Base-by-base conservation (phyloP, 2,329 filamentous ascomycete genomes). In the Ophidiomyces ophidiicola region DNA sequence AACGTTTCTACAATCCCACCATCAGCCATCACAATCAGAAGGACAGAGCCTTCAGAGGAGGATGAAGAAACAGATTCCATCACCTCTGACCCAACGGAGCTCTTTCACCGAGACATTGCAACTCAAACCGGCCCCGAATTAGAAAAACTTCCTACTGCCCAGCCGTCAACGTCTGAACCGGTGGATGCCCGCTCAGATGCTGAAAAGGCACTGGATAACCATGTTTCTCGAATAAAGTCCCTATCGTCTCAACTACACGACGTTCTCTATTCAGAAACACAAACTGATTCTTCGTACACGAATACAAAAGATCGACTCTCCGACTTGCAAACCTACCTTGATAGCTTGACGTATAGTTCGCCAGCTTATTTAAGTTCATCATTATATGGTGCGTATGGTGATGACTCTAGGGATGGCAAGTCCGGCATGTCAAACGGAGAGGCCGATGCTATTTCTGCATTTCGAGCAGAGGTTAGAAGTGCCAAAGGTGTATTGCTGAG, bases 401-500 rank as follows among this genome's bases (percentile, higher is more conserved):
- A 45, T 14, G 53, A 49, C 19, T 44, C 53, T 26, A 37, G 33
- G 43, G 38, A 38, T 7, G 41, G 46, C 10, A 41, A 53, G 20
- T 45, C 49, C 3, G 55, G 54, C 3, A 48, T 55, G n/a, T 57
- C 55, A 19, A 62, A 61, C 47, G 61, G 56, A 15, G 67, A 70
- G 48, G 66, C 71, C 18, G 73, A 76, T 49, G 71, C 70, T n/a
- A 68, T 77, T 41, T 64, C 72, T 10, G 62, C 64, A 24, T 59
- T 79, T 46, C 74, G 71, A 54, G 64, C 65, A 29, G 74, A 79
- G 48, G 78, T 80, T 37, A 59, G 74, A 41, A 67, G 71, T 23
- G 69, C 79, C 14, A 80, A 80, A 55, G 76, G 75, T 8, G 72
- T 75, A 2, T 60, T 80, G 41, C 53, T 80, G 45, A 77, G 72